phyloP scores from a whole-genome alignment of 148 eudicot genomes.

The Nepenthes gracilis region DNA sequence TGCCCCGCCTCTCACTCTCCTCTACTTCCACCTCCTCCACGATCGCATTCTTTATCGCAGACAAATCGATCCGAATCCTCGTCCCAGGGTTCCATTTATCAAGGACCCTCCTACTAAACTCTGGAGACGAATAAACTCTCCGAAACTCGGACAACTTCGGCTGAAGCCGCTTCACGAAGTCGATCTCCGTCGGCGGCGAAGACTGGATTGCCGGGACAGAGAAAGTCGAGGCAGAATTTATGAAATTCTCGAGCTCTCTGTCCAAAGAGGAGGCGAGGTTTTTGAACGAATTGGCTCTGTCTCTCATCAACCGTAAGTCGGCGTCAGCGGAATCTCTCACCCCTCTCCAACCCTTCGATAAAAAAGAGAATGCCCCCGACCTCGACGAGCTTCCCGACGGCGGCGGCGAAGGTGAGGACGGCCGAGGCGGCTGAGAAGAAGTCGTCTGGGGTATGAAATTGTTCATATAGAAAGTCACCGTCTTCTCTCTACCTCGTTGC shows the following conservation, averaged over 20 bases:
- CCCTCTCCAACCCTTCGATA: conserved; percentile 75
- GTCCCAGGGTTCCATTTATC: conserved; percentile 60
- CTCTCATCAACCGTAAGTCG: conserved; percentile 62
- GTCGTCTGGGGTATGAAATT: conserved; percentile 29
- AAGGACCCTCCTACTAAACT: conserved; percentile 45
- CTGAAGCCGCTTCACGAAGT: conserved; percentile 56
- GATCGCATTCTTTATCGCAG: conserved; percentile 60
- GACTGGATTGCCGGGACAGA: conserved; percentile 39
- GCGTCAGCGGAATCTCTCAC: conserved; percentile 75
- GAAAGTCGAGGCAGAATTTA: conserved; percentile 50
- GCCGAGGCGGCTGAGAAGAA: conserved; percentile 12
- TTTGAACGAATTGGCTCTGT: conserved; percentile 70
- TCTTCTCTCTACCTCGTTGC: too few relatives aligned
- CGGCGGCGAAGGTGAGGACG: conserved; percentile 13
- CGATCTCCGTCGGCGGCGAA: conserved; percentile 40
- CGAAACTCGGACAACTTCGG: conserved; percentile 76
- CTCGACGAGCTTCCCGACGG: neutral
- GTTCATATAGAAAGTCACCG: conserved; percentile 9
- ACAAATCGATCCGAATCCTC: conserved; percentile 59
- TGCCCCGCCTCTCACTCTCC: conserved; percentile 11
- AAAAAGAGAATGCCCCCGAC: conserved; percentile 34
- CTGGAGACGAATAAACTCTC: conserved; percentile 77
- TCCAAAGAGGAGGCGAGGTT: conserved; percentile 63
- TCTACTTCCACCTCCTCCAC: conserved; percentile 41
- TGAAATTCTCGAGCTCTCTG: conserved; percentile 66